Evolutionary conservation across 179 eudicot genomes (phyloP), one percentile per base, ranked within the genome.

Genomic region (Pouteria campechiana): DNA sequence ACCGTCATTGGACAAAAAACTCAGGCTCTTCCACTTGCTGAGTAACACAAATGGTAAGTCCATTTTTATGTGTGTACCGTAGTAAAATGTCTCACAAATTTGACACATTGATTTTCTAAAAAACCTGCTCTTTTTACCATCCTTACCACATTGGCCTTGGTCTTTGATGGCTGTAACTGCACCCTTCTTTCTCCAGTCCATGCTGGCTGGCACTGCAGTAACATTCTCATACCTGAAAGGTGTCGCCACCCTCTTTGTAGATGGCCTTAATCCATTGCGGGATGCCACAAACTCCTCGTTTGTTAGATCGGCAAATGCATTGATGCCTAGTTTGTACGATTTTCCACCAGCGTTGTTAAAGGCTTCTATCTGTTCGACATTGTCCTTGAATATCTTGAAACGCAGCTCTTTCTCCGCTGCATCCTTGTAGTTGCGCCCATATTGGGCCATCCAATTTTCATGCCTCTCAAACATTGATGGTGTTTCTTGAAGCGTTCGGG

Each of bases 61-160:
- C n/a, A n/a, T n/a, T n/a, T n/a, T n/a, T n/a, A n/a, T n/a, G n/a
- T n/a, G n/a, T n/a, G n/a, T n/a, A n/a, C n/a, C n/a, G n/a, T n/a
- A n/a, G n/a, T n/a, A n/a, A n/a, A n/a, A n/a, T n/a, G n/a, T n/a
- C n/a, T n/a, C n/a, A n/a, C n/a, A n/a, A n/a, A n/a, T n/a, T n/a
- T n/a, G n/a, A n/a, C n/a, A n/a, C n/a, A n/a, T n/a, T n/a, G n/a
- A n/a, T n/a, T n/a, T n/a, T n/a, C n/a, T n/a, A n/a, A n/a, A n/a
- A n/a, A n/a, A n/a, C n/a, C n/a, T n/a, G 15, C 6, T 11, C 7
- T 25, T 39, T 3, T 16, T 51, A n/a, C n/a, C n/a, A n/a, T n/a
- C 10, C 59, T 33, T 45, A 70, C 76, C 71, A 32, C 71, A 65
- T n/a, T 16, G 19, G 2, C 72, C 65, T 57, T 70, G 76, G 17